Conservation (phyloP, 2,329 filamentous ascomycete species). For the Cladosporium sp. region DNA sequence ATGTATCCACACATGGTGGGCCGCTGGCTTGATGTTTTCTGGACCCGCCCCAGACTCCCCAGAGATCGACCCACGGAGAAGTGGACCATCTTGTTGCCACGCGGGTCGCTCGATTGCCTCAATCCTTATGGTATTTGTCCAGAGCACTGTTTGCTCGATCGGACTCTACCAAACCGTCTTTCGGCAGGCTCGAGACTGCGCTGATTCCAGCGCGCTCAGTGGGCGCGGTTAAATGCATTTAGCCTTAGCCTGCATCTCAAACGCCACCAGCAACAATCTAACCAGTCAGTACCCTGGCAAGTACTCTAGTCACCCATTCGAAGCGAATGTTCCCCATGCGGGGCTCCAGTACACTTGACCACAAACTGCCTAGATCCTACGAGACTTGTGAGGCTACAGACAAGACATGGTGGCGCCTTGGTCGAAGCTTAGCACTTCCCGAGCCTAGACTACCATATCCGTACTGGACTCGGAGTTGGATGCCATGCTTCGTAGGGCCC, state of each 20-base stretch:
- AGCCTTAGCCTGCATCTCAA: slow-evolving; percentile 5
- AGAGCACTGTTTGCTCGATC: background rate
- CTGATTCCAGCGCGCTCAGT: background rate
- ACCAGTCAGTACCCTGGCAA: background rate
- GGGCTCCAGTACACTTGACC: slow-evolving; percentile 12
- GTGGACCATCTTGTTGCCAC: background rate
- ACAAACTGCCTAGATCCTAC: background rate
- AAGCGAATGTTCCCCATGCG: slow-evolving; percentile 1
- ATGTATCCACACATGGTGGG: background rate
- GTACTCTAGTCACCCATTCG: background rate
- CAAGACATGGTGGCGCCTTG: slow-evolving; percentile 18
- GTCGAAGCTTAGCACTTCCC: slow-evolving; percentile 14
- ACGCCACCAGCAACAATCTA: background rate
- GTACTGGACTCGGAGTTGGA: background rate
- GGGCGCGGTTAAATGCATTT: slow-evolving; percentile 9
- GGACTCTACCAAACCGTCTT: background rate
- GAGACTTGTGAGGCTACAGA: background rate
- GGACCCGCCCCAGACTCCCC: background rate
- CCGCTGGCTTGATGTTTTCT: background rate
- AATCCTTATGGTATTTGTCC: background rate
- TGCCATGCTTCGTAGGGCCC: background rate
- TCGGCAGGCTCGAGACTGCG: background rate
- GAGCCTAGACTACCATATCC: slow-evolving; percentile 5
- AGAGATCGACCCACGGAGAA: background rate
- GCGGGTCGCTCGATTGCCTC: background rate